phyloP scores from a whole-genome alignment of 441 rosid species.

The Erodium moschatum region DNA sequence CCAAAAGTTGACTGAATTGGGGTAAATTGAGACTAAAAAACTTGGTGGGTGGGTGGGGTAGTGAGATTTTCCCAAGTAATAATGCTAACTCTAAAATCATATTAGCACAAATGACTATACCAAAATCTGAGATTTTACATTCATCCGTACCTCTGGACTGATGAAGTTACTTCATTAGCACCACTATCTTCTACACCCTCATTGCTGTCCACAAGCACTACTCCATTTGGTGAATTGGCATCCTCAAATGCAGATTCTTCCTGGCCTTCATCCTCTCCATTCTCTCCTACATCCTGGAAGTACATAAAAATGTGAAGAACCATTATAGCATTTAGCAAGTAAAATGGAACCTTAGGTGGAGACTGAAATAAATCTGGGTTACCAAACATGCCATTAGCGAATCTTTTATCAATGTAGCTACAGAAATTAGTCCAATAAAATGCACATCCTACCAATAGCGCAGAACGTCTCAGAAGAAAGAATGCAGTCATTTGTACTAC shows the following conservation, averaged over 20 bases:
- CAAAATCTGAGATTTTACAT: conserved; percentile 68
- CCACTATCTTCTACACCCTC: conserved; percentile 99
- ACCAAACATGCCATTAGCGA: background rate
- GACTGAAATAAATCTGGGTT: too few species aligned
- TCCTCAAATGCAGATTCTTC: conserved; percentile 85
- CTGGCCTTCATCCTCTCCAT: conserved; percentile 67
- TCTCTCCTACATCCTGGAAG: conserved; percentile 33
- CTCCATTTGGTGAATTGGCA: conserved; percentile 85
- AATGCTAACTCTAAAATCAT: too few species aligned
- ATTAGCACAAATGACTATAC: conserved; percentile 27
- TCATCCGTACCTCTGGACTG: conserved; percentile 74
- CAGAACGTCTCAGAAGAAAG: background rate
- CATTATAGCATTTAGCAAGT: conserved; percentile 6
- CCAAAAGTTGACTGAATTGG: too few species aligned
- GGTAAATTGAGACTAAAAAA: too few species aligned
- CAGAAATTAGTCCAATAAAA: background rate
- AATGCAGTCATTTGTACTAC: background rate
- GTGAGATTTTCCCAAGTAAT: too few species aligned
- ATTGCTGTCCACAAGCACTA: conserved; percentile 80
- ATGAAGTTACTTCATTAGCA: conserved; percentile 83
- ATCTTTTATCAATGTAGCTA: background rate
- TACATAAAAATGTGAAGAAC: background rate
- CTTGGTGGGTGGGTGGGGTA: too few species aligned
- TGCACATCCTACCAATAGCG: background rate
- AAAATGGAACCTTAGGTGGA: background rate